Percentiles rank a stretch among this genome's conserved stretches.
These are phyloP conservation scores for Dactylonectria estremocensis DNA, from an alignment of 2,329 filamentous ascomycete genomes.

Conservation along the genomic window DNA sequence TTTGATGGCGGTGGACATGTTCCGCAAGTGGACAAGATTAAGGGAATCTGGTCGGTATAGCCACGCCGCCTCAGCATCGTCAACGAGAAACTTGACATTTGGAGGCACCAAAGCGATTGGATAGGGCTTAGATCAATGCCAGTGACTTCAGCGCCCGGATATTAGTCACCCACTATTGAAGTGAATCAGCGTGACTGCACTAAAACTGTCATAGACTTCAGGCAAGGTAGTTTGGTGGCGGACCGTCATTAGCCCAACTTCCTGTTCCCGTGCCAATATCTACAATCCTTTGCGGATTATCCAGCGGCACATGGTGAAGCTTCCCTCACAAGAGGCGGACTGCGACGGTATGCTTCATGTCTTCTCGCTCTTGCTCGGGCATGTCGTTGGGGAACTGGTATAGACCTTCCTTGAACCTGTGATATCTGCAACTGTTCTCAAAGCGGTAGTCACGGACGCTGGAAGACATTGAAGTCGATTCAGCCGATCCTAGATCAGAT, in stretches of 20 bases:
- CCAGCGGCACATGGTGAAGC: slow-evolving; percentile 60
- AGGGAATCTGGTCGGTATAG: slow-evolving; percentile 39
- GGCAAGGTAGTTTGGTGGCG: slow-evolving; percentile 20
- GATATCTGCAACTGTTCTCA: slow-evolving; percentile 60
- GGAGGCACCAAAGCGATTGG: slow-evolving; percentile 58
- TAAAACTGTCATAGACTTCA: neutral
- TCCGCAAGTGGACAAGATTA: slow-evolving; percentile 52
- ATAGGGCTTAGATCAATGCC: slow-evolving; percentile 59
- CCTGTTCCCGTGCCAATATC: slow-evolving; percentile 57
- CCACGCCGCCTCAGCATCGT: slow-evolving; percentile 55
- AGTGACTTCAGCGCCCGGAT: slow-evolving; percentile 55
- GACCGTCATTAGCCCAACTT: slow-evolving; percentile 64
- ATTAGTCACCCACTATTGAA: slow-evolving; percentile 54
- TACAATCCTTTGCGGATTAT: slow-evolving; percentile 54
- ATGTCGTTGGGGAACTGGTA: slow-evolving; percentile 61
- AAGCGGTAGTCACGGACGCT: slow-evolving; percentile 59
- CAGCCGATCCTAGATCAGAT: slow-evolving; percentile 22
- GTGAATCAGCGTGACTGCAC: slow-evolving; percentile 1
- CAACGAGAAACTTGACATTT: slow-evolving; percentile 58
- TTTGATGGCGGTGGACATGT: slow-evolving; percentile 55
- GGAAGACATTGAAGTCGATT: slow-evolving; percentile 42
- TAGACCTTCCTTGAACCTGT: slow-evolving; percentile 58
- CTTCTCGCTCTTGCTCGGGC: slow-evolving; percentile 61
- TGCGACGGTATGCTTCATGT: slow-evolving; percentile 59
- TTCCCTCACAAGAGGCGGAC: slow-evolving; percentile 54